Evolutionary conservation across 306 rosid genomes (phyloP), one percentile per base, ranked within the genome.

Genomic region (Lathyrus tuberosus): DNA sequence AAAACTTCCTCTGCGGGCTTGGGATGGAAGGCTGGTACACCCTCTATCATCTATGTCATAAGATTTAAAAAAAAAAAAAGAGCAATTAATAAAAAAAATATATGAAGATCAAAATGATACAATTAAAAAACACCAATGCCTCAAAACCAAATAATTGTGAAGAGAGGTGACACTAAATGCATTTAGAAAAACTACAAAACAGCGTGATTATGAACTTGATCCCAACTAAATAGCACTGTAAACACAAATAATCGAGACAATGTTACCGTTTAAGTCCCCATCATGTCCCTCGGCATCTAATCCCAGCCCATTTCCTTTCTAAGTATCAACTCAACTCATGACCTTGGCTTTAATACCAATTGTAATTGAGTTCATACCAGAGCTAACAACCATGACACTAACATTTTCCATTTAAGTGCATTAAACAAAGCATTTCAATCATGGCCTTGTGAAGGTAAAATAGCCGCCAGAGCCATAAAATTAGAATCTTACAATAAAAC

Each of bases 41-140:
- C 99, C 87, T 95, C 99, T 53, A 89, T 65, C 97, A 95, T 95
- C 99, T 95, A 77, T 64, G 69, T 16, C 72, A 63, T 38, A 20
- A 35, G 20, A 35, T 40, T 10, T 63, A 28, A 1, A 4, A 1
- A 1, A 56, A 24, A 65, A 41, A 38, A 20, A 31, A 41, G 7
- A 8, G 53, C 59, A 41, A 51, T 62, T 15, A 20, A 26, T 57
- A 38, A 38, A 38, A 67, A 42, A 18, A 56, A 62, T 40, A 62
- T 44, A 65, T 17, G 57, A 49, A 40, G 46, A 72, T 38, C 38
- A 20, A 41, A 17, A 10, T 51, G 76, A 53, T 38, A 17, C 41
- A 47, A 75, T 28, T 11, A 43, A 69, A 75, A 80, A 13, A 18
- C 10, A 17, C 3, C 58, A 76, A 53, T 53, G 43, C 48, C 69